phyloP scores from a whole-genome alignment of 1,284 basidiomycete species.

The Agaricales sp. region DNA sequence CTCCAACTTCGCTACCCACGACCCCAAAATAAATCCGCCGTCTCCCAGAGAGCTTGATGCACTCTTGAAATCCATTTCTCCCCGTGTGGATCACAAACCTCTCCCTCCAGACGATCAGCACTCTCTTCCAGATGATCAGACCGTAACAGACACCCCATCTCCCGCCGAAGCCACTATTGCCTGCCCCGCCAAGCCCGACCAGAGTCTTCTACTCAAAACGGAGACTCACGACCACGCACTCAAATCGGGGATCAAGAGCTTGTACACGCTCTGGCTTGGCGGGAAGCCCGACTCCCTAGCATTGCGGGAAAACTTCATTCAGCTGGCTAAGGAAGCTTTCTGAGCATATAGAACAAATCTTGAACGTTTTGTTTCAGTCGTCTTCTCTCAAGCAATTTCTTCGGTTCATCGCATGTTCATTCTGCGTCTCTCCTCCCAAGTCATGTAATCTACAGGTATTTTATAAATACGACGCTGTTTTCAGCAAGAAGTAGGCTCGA shows the following conservation, averaged over 20 bases:
- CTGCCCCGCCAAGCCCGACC: neutral
- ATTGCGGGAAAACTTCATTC: neutral
- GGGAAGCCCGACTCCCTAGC: neutral
- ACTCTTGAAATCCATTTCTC: conserved; percentile 18
- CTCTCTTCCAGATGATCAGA: neutral
- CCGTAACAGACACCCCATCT: neutral
- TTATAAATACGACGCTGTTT: no score
- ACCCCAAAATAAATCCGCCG: conserved; percentile 15
- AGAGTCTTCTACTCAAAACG: neutral
- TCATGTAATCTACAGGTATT: no score
- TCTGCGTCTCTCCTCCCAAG: no score
- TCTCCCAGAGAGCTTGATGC: conserved; percentile 20
- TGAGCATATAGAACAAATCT: no score
- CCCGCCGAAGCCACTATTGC: neutral
- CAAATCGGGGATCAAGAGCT: neutral
- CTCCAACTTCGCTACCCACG: neutral
- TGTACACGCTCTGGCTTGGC: neutral
- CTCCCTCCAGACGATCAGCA: neutral
- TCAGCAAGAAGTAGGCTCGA: no score
- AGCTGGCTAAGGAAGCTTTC: no score
- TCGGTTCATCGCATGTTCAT: no score
- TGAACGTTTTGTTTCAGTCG: no score
- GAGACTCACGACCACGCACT: conserved; percentile 14
- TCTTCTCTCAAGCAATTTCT: no score
- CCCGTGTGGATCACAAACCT: neutral